These are phyloP conservation scores for Phytophthora parvispora DNA, from an alignment of 352 stramenopile species.

Conservation along the genomic window DNA sequence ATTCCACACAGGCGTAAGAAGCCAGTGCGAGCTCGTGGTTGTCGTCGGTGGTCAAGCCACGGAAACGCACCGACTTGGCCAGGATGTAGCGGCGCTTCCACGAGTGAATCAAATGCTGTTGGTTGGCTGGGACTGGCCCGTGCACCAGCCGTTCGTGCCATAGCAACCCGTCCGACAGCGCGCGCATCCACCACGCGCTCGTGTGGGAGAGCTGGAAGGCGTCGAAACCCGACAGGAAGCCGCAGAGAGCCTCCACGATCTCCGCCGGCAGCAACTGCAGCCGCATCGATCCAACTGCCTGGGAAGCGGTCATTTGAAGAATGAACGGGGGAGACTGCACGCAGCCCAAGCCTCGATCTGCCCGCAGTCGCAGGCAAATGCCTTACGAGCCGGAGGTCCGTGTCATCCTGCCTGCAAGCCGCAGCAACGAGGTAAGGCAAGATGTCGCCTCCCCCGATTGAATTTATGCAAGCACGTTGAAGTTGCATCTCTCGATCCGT, in stretches of 20 bases:
- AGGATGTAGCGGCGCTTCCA: conserved; percentile 33
- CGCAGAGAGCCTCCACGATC: conserved; percentile 16
- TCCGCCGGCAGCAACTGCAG: conserved; percentile 27
- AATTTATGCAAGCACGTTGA: too few species aligned
- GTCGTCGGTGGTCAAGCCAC: conserved; percentile 22
- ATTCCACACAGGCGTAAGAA: conserved; percentile 33
- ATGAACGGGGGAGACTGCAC: too few species aligned
- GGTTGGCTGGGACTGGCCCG: conserved; percentile 13
- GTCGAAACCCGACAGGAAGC: conserved; percentile 30
- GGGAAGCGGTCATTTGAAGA: too few species aligned
- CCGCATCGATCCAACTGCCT: conserved; percentile 17
- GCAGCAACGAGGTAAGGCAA: too few species aligned
- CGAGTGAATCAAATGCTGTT: conserved; percentile 22
- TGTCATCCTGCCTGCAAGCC: too few species aligned
- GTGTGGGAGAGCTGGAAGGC: conserved; percentile 38
- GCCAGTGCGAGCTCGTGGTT: conserved; percentile 10
- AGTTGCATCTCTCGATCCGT: too few species aligned
- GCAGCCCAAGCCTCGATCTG: too few species aligned
- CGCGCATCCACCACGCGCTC: conserved; percentile 19
- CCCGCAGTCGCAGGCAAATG: too few species aligned
- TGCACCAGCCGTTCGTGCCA: conserved; percentile 31
- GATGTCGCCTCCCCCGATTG: too few species aligned
- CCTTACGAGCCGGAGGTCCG: too few species aligned
- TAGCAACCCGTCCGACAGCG: conserved; percentile 28
- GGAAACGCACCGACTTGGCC: conserved; percentile 29